Percentiles rank a stretch among this genome's conserved stretches.
These are phyloP conservation scores for Aspergillus puulaauensis DNA, from an alignment of 2,329 filamentous ascomycete species.

Conservation along the genomic window DNA sequence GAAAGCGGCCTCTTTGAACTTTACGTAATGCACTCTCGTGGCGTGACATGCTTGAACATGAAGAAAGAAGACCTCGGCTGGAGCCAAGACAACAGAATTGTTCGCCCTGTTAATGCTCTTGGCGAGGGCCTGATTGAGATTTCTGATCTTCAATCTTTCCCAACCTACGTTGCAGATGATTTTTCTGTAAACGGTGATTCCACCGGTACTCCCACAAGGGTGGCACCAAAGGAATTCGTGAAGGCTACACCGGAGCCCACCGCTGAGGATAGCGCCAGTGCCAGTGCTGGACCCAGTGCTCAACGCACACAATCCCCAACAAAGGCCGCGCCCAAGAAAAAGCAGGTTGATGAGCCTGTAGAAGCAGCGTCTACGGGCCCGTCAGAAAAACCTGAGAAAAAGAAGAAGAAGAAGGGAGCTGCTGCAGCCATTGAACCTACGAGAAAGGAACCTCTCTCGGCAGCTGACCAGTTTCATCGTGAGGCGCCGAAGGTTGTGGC, in stretches of 20 bases:
- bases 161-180: constrained; percentile 41
- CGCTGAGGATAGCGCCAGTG: constrained; percentile 22
- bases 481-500: constrained; percentile 13
- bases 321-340: constrained; percentile 44
- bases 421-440: constrained; percentile 40
- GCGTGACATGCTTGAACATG: constrained; percentile 85
- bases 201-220: constrained; percentile 32
- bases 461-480: constrained; percentile 13
- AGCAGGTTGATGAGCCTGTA: constrained; percentile 36
- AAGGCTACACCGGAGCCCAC: constrained; percentile 38
- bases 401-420: constrained; percentile 62
- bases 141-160: constrained; percentile 61
- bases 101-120: constrained; percentile 74
- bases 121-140: constrained; percentile 73
- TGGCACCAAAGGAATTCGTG: constrained; percentile 41
- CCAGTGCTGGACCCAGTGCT: constrained; percentile 14
- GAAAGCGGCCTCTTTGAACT: constrained; percentile 85
- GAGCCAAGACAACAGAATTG: constrained; percentile 84
- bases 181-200: constrained; percentile 48
- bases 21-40: constrained; percentile 96
- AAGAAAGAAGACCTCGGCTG: constrained; percentile 89
- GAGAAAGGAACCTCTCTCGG: constrained; percentile 41
- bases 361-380: constrained; percentile 23
- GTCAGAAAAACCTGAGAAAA: constrained; percentile 66
- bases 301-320: constrained; percentile 37